These are phyloP conservation scores for Mimosa pudica DNA, from an alignment of 306 rosid genomes.

Conservation along the genomic window DNA sequence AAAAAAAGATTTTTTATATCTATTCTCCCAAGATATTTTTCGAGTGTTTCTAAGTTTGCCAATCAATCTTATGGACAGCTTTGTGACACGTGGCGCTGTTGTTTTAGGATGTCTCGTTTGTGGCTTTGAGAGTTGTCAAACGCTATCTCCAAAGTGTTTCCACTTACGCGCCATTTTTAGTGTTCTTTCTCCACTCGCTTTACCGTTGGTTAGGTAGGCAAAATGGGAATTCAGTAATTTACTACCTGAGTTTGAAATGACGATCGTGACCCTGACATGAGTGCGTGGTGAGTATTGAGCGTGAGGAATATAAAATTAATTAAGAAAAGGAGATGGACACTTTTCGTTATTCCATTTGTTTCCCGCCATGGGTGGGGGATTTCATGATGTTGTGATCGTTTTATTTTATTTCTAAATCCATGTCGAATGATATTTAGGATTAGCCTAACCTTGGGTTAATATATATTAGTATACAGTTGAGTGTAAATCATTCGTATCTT, in stretches of 20 bases:
- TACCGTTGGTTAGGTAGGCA: not conserved
- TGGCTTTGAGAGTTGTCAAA: slow-evolving; percentile 23
- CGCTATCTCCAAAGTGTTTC: not conserved
- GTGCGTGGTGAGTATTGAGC: not conserved
- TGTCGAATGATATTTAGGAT: not conserved
- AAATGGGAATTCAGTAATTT: no score
- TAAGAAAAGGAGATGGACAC: not conserved
- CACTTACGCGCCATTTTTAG: not conserved
- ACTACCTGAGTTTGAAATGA: not conserved
- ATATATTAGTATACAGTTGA: not conserved
- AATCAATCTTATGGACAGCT: not conserved
- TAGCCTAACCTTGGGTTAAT: not conserved
- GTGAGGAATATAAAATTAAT: not conserved
- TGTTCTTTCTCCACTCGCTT: not conserved
- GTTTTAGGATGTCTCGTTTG: not conserved
- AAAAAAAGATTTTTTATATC: not conserved
- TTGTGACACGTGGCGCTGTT: slow-evolving; percentile 31
- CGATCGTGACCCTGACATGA: not conserved
- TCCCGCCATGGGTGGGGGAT: slow-evolving; percentile 9
- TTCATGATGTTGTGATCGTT: not conserved
- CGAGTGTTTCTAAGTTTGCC: not conserved
- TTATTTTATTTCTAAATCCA: not conserved
- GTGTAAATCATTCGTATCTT: not conserved
- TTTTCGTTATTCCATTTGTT: not conserved
- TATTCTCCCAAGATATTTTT: slow-evolving; percentile 34